Percentiles rank a stretch among this genome's conserved stretches.
Conservation (phyloP, 768 basidiomycete species). For the Asterophora parasitica region DNA sequence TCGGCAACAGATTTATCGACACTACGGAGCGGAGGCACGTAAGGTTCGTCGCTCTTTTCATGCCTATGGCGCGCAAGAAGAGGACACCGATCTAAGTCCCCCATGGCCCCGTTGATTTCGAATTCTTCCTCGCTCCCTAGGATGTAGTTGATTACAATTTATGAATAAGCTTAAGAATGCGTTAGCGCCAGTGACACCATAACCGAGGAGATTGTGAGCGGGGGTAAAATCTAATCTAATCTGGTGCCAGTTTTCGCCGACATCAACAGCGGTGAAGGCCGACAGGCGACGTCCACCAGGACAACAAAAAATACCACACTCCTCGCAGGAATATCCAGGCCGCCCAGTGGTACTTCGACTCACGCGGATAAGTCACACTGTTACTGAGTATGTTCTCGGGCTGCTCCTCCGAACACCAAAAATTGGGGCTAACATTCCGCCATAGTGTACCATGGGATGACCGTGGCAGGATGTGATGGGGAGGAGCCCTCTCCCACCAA, state of each 20-base stretch:
- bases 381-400: background rate
- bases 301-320: background rate
- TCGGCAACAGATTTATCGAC: conserved; percentile 98
- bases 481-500: conserved; percentile 1
- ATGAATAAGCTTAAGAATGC: no score
- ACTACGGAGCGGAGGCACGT: conserved; percentile 73
- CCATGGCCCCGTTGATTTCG: conserved; percentile 4
- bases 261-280: conserved; percentile 1
- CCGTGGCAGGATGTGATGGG: conserved; percentile 6
- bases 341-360: no score
- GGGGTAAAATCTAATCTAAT: conserved; percentile 11
- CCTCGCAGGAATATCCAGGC: no score
- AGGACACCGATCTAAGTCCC: conserved; percentile 49
- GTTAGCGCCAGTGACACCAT: no score
- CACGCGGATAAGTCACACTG: no score
- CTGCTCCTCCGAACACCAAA: no score
- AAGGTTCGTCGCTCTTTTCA: conserved; percentile 42
- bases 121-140: background rate
- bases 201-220: no score
- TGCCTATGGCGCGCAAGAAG: conserved; percentile 85
- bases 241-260: background rate
- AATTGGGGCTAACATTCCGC: background rate
- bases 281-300: background rate
- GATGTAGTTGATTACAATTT: no score
- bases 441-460: conserved; percentile 1